Evolutionary conservation across 2,329 filamentous ascomycete genomes (phyloP), one percentile per base, ranked within the genome.

Genomic region (Penicillium digitatum): DNA sequence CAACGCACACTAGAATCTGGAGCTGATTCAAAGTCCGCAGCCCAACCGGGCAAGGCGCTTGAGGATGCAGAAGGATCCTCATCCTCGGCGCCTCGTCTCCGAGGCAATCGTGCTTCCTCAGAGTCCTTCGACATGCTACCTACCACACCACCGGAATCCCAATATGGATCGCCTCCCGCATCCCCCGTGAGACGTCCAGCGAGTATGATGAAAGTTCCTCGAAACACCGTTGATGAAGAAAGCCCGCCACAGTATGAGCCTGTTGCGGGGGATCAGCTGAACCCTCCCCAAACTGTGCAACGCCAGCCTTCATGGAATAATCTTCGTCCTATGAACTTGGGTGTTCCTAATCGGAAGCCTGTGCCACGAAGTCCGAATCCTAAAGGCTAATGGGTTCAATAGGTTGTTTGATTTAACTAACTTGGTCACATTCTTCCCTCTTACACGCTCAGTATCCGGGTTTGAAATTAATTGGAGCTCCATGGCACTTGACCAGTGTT

Each of bases 61-160:
- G 68, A 69, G 54, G 63, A 65, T 34, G 54, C 59, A 31, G 64
- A 62, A 34, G 62, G 59, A 40, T 59, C 59, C 34, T 67, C 64
- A 40, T 59, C 59, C 34, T 67, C 64, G 32, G 61, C 66, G 16
- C 52, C 57, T 26, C 61, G 62, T 29, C 56, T 44, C 40, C 62
- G 52, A 35, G 59, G 56, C 32, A 55, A 60, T 45, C 68, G 66
- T 34, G 68, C 67, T n/a, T 72, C 69, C 38, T 60, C 67, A 20
- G 73, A 76, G 53, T 73, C 73, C 10, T 69, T 76, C 53, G 71
- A 74, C 48, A 72, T 74, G 70, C 62, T 74, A 47, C 71, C 72
- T 26, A 69, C 66, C 37, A 72, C 69, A 9, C 72, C 69, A 5
- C 66, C 68, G 18, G 70, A 72, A 27, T 69, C 70, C 10, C 66